Evolutionary conservation across 2,329 filamentous ascomycete genomes (phyloP).

Genomic region (Colletotrichum gigasporum): DNA sequence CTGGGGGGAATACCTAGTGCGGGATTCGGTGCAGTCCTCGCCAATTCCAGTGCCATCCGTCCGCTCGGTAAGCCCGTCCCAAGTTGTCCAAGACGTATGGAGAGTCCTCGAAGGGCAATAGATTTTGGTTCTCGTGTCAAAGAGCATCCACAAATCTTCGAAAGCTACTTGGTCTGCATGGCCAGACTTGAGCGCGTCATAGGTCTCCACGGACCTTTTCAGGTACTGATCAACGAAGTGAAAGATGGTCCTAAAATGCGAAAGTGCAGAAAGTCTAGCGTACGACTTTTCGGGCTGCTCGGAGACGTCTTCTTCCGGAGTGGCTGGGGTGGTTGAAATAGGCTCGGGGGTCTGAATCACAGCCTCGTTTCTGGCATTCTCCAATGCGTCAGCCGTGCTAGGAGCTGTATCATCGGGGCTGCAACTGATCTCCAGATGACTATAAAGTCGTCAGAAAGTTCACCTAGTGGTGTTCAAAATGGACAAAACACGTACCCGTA

Average conservation of each 20-base stretch:
- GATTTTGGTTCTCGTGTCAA: constrained; percentile 32
- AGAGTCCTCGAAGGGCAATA: constrained; percentile 27
- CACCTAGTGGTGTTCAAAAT: neutral
- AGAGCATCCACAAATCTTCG: constrained; percentile 41
- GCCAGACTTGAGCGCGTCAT: neutral
- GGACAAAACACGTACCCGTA: neutral
- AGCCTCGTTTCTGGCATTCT: too few species aligned
- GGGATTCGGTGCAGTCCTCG: neutral
- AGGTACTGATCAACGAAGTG: neutral
- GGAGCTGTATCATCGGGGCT: too few species aligned
- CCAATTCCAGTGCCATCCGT: neutral
- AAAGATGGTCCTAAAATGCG: neutral
- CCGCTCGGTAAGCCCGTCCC: too few species aligned
- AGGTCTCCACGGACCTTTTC: neutral
- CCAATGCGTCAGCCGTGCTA: too few species aligned
- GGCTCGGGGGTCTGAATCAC: too few species aligned
- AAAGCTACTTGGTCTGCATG: constrained; percentile 28
- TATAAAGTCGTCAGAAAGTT: too few species aligned
- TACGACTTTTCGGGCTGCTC: neutral
- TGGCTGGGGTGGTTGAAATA: too few species aligned
- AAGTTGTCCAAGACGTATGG: too few species aligned
- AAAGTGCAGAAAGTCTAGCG: neutral
- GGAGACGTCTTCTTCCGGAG: neutral
- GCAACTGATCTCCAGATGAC: too few species aligned
- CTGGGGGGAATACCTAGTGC: constrained; percentile 26